Evolutionary conservation across 306 rosid genomes (phyloP), one percentile per base, ranked within the genome.

Genomic region (Begonia masoniana): DNA sequence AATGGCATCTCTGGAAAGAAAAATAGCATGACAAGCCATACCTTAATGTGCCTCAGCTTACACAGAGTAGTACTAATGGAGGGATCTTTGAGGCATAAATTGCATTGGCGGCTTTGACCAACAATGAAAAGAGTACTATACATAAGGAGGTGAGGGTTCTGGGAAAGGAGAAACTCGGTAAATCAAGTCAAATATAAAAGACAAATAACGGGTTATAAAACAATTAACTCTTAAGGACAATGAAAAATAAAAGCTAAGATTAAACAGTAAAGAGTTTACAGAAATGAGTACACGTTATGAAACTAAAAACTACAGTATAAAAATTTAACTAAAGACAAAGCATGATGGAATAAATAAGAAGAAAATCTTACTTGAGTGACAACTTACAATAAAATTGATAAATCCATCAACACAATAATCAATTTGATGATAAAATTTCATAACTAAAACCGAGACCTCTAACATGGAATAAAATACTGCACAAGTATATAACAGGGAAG

Each of bases 11-110:
- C 45, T 51, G 54, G 45, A 52, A 51, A 49, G 12, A 66, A 21
- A 55, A 70, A 14, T 50, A 48, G 3, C 24, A 31, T 45, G 56
- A 50, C 50, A 50, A 56, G 42, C 13, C 55, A 57, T 80, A 86
- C 99, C 99, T 92, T 84, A 54, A 71, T 71, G 57, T 72, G 79
- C 78, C 75, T 84, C 86, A 92, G 77, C 63, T 68, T 81, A 82
- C 99, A 92, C 75, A 92, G 62, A 50, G 67, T 58, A 60, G 59
- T 62, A 73, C 96, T 75, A 45, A 76, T 56, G 52, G 76, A 60
- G 46, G 78, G 74, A 62, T 92, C 99, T 64, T 83, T 83, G 61
- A 92, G 72, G 41, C 79, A 66, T 69, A 92, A 76, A 79, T 81
- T 75, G 74, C 99, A 86, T 10, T 71, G 85, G 50, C 72, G 78